Percentiles rank a stretch among this genome's conserved stretches.
Evolutionary conservation across 768 basidiomycete species (phyloP).

Genomic region (Termitomyces bulborhizus): DNA sequence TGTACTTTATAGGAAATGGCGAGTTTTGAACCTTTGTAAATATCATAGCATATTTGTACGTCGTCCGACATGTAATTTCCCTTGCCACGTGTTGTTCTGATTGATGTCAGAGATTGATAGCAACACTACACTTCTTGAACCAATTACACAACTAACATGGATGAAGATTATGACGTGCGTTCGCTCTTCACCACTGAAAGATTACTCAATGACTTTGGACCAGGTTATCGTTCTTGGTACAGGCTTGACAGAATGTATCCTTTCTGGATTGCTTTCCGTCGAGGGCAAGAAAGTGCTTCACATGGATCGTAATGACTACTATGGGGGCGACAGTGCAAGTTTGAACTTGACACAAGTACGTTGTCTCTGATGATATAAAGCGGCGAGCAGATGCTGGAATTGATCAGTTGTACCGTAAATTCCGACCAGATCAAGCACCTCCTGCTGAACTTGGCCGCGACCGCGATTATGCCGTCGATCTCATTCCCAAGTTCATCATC

Average conservation of each 20-base stretch:
- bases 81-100: conserved; percentile 15
- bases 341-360: conserved; percentile 94
- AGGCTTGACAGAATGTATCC: conserved; percentile 96
- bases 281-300: conserved; percentile 99
- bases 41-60: conserved; percentile 8
- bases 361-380: conserved; percentile 4
- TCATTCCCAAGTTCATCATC: conserved; percentile 99
- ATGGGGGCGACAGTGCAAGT: conserved; percentile 95
- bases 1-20: conserved; percentile 3
- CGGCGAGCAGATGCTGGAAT: neutral
- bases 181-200: neutral
- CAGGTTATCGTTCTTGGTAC: conserved; percentile 93
- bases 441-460: conserved; percentile 90
- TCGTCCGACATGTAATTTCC: neutral
- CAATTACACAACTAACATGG: conserved; percentile 53
- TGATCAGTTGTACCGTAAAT: conserved; percentile 88
- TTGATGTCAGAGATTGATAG: conserved; percentile 13
- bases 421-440: conserved; percentile 69
- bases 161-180: conserved; percentile 96
- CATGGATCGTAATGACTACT: conserved; percentile 98
- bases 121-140: conserved; percentile 11
- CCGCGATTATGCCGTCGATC: conserved; percentile 96
- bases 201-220: conserved; percentile 9
- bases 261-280: conserved; percentile 96
- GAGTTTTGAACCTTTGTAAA: conserved; percentile 8